Evolutionary conservation across 257 asterid genomes (phyloP).

Genomic region (Lantana camara): DNA sequence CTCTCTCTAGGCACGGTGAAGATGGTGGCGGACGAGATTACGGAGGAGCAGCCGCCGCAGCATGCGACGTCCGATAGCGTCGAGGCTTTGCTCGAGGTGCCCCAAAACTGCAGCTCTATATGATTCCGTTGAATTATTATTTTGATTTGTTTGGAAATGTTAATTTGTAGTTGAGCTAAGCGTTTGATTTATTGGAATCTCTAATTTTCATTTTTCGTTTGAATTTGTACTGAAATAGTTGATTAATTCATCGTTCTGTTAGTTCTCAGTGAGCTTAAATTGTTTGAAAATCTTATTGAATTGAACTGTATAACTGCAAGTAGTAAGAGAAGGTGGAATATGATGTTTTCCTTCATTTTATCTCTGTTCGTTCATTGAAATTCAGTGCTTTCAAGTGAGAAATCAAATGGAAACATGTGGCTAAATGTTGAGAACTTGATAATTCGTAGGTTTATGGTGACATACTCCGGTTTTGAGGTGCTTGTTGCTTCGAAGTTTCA

Average conservation of each 20-base stretch:
- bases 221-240: not conserved
- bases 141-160: not conserved
- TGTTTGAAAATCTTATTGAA: not conserved
- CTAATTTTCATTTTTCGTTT: not conserved
- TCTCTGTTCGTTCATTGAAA: not conserved
- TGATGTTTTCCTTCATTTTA: not conserved
- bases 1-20: not conserved
- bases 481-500: not conserved
- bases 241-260: not conserved
- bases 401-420: not conserved
- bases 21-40: conserved; percentile 23
- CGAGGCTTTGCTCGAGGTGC: conserved; percentile 33
- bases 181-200: not conserved
- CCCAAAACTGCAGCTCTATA: not conserved
- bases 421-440: not conserved
- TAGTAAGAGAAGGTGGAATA: not conserved
- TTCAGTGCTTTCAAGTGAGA: not conserved
- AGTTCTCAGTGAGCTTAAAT: not conserved
- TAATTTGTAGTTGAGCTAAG: not conserved
- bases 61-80: conserved; percentile 19
- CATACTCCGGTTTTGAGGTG: not conserved
- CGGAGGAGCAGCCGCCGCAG: conserved; percentile 16
- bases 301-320: not conserved
- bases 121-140: not conserved
- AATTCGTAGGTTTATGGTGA: not conserved